Evolutionary conservation across 441 rosid genomes (phyloP).

Genomic region (Adansonia gregorii): DNA sequence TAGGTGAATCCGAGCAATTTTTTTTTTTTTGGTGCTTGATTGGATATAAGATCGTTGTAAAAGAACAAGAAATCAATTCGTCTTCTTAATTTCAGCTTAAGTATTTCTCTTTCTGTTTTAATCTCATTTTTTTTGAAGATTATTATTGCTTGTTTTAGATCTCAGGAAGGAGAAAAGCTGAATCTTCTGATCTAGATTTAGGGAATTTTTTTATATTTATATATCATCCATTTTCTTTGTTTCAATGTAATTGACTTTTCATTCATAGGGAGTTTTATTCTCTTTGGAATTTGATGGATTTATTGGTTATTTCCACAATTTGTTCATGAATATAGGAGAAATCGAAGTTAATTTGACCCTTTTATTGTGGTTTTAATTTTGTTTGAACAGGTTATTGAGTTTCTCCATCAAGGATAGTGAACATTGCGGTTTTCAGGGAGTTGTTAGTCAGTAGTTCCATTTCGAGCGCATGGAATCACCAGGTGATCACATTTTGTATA

Average conservation of each 20-base stretch:
- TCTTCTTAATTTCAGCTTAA: slow-evolving; percentile 15
- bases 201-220: neutral
- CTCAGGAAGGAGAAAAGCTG: slow-evolving; percentile 19
- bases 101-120: neutral
- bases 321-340: neutral
- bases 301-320: slow-evolving; percentile 6
- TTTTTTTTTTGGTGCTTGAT: neutral
- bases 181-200: slow-evolving; percentile 22
- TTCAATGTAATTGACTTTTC: slow-evolving; percentile 2
- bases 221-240: neutral
- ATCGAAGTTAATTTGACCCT: neutral
- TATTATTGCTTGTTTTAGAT: slow-evolving; percentile 21
- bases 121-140: neutral
- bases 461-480: slow-evolving; percentile 68
- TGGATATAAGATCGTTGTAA: slow-evolving; percentile 11
- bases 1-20: neutral
- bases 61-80: neutral
- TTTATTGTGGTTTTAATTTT: slow-evolving; percentile 19
- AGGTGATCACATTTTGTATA: slow-evolving; percentile 31
- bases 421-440: slow-evolving; percentile 31
- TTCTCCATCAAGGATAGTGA: slow-evolving; percentile 23
- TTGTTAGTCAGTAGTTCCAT: slow-evolving; percentile 31
- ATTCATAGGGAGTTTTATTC: neutral
- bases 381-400: slow-evolving; percentile 33
- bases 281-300: neutral